Percentiles rank a stretch among this genome's conserved stretches.
Evolutionary conservation across 257 asterid genomes (phyloP).

Genomic region (Asclepias syriaca): DNA sequence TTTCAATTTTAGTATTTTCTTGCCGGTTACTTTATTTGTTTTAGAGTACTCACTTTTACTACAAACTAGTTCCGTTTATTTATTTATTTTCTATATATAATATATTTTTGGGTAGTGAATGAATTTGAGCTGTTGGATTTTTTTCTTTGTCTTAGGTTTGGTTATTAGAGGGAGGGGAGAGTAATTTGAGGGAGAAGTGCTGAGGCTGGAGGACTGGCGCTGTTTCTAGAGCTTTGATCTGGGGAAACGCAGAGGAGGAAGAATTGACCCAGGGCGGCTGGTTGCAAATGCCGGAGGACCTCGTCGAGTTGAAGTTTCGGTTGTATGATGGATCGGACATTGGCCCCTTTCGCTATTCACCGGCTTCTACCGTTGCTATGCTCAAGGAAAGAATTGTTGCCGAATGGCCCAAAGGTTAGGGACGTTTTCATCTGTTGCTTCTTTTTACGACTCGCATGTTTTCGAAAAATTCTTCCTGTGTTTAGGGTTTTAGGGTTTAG

Average conservation of each 20-base stretch:
- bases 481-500: background rate
- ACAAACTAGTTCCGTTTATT: background rate
- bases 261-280: conserved; percentile 7
- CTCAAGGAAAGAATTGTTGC: conserved; percentile 71
- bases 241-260: background rate
- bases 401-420: conserved; percentile 44
- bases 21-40: background rate
- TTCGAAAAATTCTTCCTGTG: background rate
- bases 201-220: conserved; percentile 8
- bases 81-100: too few relatives aligned
- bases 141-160: background rate
- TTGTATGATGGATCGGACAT: conserved; percentile 92
- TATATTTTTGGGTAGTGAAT: background rate
- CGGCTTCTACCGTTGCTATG: conserved; percentile 79
- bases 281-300: conserved; percentile 42
- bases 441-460: background rate
- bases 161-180: background rate
- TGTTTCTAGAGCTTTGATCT: conserved; percentile 5
- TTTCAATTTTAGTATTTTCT: background rate
- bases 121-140: conserved; percentile 9
- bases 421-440: background rate
- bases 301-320: conserved; percentile 82
- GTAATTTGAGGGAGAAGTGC: background rate
- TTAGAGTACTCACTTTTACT: background rate
- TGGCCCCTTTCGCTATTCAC: conserved; percentile 85